Evolutionary conservation across 2,329 filamentous ascomycete species (phyloP), one percentile per base, ranked within the genome.

Genomic region (Zymoseptoria passerinii): DNA sequence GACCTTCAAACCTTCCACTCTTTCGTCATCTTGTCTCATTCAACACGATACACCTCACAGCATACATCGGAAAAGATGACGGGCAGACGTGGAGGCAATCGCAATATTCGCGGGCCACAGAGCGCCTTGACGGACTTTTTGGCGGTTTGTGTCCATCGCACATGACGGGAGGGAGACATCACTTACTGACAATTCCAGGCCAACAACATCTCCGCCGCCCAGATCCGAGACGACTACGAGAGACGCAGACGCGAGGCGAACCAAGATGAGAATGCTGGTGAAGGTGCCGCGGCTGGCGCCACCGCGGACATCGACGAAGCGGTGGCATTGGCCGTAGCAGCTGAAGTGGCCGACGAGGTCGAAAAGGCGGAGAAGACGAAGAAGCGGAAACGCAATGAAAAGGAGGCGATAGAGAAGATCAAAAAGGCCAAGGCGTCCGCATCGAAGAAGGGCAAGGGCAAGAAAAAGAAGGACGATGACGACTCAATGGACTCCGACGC

Each of bases 161-260:
- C 48, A 9, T 58, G 4, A 29, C 19, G 8, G 27, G 29, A 20
- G 19, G 27, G 23, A n/a, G 19, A 28, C 18, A 8, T 10, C 40
- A 18, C 9, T 49, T n/a, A 20, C 9, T 52, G 19, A 20, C 48
- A 57, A 52, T 23, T 27, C 28, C 54, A 87, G 81, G 83, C 86
- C 2, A 85, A 89, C 71, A 89, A 89, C 66, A 90, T 90, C 64
- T 89, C 83, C 20, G 84, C 84, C 2, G 77, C 77, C 55, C 82
- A 85, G 65, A 86, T 87, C 60, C 78, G 80, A 51, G 75, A 82
- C 64, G 82, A 84, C 54, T 82, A 83, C 67, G 77, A 79, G 61
- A 76, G 79, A 57, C 80, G 84, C 40, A 66, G 79, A 19, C 73
- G 75, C 65, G 74, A 81, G 63, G 78, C 78, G 48, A 75, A 77